Percentiles rank a stretch among this genome's conserved stretches.
Conservation (phyloP, 768 basidiomycete species). For the Bullera alba region DNA sequence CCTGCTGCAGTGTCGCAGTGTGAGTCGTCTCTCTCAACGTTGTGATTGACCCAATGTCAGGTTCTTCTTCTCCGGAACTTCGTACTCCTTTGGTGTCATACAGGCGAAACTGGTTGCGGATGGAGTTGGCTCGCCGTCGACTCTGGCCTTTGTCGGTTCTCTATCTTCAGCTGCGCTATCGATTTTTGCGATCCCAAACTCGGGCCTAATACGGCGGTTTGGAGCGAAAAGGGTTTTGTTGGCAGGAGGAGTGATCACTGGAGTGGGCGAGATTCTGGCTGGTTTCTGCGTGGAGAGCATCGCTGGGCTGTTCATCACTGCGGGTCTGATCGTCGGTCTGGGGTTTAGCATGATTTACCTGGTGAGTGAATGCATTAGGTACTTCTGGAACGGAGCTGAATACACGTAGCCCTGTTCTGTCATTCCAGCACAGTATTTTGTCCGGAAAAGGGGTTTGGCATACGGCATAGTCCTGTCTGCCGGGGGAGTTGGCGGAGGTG, state of each 20-base stretch:
- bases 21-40: not conserved
- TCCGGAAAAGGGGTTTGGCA: conserved; percentile 19
- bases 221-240: conserved; percentile 12
- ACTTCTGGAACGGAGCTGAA: conserved; percentile 4
- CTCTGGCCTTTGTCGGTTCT: conserved; percentile 29
- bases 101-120: conserved; percentile 14
- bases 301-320: conserved; percentile 14
- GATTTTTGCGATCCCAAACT: conserved; percentile 15
- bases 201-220: conserved; percentile 9
- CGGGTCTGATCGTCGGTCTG: conserved; percentile 13
- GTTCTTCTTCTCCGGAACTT: conserved; percentile 8
- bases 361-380: not conserved
- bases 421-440: conserved; percentile 18
- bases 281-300: conserved; percentile 10
- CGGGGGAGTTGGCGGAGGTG: conserved; percentile 26
- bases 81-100: conserved; percentile 18
- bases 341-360: conserved; percentile 3
- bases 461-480: conserved; percentile 33
- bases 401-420: conserved; percentile 8
- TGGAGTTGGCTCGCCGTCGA: conserved; percentile 6
- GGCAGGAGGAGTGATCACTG: conserved; percentile 7
- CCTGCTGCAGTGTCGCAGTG: conserved; percentile 3
- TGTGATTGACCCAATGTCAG: not conserved
- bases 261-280: conserved; percentile 12
- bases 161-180: conserved; percentile 11